Conservation (phyloP, 2,329 filamentous ascomycete species). For the Beauveria medogensis region DNA sequence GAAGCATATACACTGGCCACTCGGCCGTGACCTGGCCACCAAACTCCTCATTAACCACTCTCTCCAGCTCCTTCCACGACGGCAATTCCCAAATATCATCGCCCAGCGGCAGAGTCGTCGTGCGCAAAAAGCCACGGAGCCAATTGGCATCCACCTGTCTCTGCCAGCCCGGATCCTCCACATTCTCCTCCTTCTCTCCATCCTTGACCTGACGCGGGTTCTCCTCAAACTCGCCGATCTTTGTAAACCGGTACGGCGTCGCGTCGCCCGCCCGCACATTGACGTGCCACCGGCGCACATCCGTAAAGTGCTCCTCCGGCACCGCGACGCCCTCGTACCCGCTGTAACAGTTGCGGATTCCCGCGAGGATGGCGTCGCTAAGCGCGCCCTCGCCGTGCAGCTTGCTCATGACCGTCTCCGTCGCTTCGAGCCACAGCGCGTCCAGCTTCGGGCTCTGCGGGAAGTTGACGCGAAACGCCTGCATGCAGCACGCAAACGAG, state of each 20-base stretch:
- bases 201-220: not conserved
- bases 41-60: conserved; percentile 3
- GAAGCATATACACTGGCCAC: conserved; percentile 9
- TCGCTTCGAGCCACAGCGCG: conserved; percentile 4
- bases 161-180: not conserved
- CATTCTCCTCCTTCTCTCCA: not conserved
- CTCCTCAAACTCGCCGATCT: not conserved
- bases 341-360: not conserved
- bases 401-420: not conserved
- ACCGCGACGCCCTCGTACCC: conserved; percentile 9
- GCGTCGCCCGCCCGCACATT: not conserved
- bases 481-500: conserved; percentile 7
- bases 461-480: conserved; percentile 9
- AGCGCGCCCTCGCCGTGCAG: not conserved
- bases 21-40: conserved; percentile 5
- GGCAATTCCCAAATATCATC: not conserved
- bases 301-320: conserved; percentile 1
- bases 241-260: conserved; percentile 2
- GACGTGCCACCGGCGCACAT: conserved; percentile 1
- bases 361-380: not conserved
- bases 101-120: conserved; percentile 1
- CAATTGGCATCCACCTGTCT: not conserved
- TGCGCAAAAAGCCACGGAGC: conserved; percentile 4
- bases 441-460: not conserved
- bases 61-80: conserved; percentile 2